Conservation (phyloP, 805 yeast species). For the Pichia californica region DNA sequence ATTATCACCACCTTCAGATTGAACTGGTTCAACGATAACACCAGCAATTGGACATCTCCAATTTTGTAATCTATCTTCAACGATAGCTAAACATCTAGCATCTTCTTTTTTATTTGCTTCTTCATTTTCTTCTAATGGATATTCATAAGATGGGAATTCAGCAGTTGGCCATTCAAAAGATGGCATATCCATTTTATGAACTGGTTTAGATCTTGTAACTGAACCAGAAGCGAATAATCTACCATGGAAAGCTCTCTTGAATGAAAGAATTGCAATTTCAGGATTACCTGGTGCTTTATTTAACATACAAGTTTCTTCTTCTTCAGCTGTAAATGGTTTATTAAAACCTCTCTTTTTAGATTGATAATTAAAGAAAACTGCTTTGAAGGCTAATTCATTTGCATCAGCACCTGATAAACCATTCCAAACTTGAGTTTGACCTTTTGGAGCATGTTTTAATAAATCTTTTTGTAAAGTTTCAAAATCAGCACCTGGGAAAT, state of each 20-base stretch:
- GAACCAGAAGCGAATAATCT: slow-evolving; percentile 89
- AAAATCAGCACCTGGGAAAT: slow-evolving; percentile 66
- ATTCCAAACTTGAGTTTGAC: slow-evolving; percentile 69
- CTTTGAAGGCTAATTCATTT: slow-evolving; percentile 83
- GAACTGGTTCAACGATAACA: slow-evolving; percentile 83
- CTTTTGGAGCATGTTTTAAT: slow-evolving; percentile 71
- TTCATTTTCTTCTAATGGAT: slow-evolving; percentile 83
- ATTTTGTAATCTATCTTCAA: slow-evolving; percentile 60
- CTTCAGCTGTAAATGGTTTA: slow-evolving; percentile 59
- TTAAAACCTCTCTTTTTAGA: slow-evolving; percentile 58
- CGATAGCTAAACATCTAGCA: slow-evolving; percentile 67
- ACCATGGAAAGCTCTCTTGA: slow-evolving; percentile 90
- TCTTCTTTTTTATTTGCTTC: slow-evolving; percentile 72
- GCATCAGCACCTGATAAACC: slow-evolving; percentile 86
- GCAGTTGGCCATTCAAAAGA: slow-evolving; percentile 97
- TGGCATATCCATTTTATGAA: slow-evolving; percentile 90
- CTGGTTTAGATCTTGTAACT: slow-evolving; percentile 88
- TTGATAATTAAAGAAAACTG: slow-evolving; percentile 79
- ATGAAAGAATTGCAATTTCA: slow-evolving; percentile 76
- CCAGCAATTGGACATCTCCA: slow-evolving; percentile 84
- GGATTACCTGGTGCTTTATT: slow-evolving; percentile 88
- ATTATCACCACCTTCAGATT: slow-evolving; percentile 89
- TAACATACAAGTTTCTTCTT: slow-evolving; percentile 66
- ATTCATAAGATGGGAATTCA: slow-evolving; percentile 69
- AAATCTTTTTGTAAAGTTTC: slow-evolving; percentile 48